phyloP scores from a whole-genome alignment of 2,329 filamentous ascomycete genomes.

The Moelleriella libera region DNA sequence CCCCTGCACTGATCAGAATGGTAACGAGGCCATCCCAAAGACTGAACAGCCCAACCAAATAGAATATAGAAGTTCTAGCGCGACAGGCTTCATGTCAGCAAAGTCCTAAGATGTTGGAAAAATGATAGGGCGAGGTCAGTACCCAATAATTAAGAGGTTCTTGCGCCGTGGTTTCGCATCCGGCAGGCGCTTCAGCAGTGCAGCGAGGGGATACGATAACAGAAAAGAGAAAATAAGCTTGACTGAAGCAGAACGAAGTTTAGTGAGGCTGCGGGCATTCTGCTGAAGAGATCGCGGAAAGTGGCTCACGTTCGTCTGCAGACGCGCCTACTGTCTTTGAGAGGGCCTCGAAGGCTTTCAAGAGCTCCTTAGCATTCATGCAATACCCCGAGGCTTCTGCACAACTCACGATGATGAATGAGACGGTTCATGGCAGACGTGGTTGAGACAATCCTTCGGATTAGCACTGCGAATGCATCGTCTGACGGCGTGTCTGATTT shows the following conservation, averaged over 20 bases:
- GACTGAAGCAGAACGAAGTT: conserved; percentile 37
- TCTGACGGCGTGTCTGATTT: too few species aligned
- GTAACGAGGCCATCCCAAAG: conserved; percentile 77
- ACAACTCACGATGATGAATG: conserved; percentile 11
- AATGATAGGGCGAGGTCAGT: conserved; percentile 26
- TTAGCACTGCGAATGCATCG: too few species aligned
- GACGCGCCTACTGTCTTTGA: conserved; percentile 18
- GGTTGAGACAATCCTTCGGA: too few species aligned
- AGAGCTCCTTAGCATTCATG: not conserved
- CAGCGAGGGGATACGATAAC: conserved; percentile 83
- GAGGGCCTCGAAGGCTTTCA: conserved; percentile 19
- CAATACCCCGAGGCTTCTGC: not conserved
- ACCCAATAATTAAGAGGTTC: conserved; percentile 77
- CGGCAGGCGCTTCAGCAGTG: conserved; percentile 75
- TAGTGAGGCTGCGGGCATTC: not conserved
- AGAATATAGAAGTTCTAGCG: conserved; percentile 49
- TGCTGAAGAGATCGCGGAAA: not conserved
- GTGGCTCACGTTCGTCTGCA: conserved; percentile 21
- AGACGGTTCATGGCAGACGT: not conserved
- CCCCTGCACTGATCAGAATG: conserved; percentile 63
- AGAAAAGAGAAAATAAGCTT: conserved; percentile 88
- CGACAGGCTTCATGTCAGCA: not conserved
- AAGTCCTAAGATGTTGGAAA: conserved; percentile 45
- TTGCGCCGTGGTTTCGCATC: conserved; percentile 73
- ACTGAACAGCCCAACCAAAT: conserved; percentile 84